phyloP scores from a whole-genome alignment of 495 filamentous ascomycete genomes.

The Talaromyces nanjingensis region DNA sequence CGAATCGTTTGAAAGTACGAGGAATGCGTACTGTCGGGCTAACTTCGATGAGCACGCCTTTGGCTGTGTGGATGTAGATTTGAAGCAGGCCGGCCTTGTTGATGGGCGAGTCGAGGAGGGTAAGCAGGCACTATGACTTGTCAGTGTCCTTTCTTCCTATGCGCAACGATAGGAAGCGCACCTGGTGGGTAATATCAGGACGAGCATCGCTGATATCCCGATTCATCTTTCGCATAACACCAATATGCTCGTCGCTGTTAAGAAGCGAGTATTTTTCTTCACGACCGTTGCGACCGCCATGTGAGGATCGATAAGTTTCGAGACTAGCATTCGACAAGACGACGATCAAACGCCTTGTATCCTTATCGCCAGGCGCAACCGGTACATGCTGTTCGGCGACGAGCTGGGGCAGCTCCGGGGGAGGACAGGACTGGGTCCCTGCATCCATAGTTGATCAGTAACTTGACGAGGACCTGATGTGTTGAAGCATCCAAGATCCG shows the following conservation, averaged over 20 bases:
- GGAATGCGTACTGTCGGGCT: constrained; percentile 95
- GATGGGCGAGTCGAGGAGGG: constrained; percentile 92
- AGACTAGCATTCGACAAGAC: constrained; percentile 95
- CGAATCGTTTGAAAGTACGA: constrained; percentile 97
- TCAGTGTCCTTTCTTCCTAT: not conserved
- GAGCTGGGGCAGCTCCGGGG: constrained; percentile 80
- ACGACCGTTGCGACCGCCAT: constrained; percentile 59
- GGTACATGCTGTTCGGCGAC: constrained; percentile 87
- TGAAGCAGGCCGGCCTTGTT: constrained; percentile 97
- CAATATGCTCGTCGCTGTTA: constrained; percentile 98
- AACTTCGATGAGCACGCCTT: constrained; percentile 94
- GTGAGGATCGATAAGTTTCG: constrained; percentile 88
- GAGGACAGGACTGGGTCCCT: constrained; percentile 91
- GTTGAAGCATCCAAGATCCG: constrained; percentile 7
- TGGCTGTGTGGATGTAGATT: constrained; percentile 97
- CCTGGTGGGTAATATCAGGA: constrained; percentile 98
- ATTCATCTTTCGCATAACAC: constrained; percentile 98
- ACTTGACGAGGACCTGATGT: not conserved
- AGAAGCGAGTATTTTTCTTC: constrained; percentile 94
- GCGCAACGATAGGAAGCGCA: constrained; percentile 31
- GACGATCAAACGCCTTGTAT: constrained; percentile 84
- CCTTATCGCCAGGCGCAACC: constrained; percentile 78
- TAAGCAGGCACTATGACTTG: constrained; percentile 77
- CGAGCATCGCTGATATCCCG: constrained; percentile 95
- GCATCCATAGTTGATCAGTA: constrained; percentile 7